Conservation (phyloP, 768 basidiomycete species). For the Suillus spraguei region DNA sequence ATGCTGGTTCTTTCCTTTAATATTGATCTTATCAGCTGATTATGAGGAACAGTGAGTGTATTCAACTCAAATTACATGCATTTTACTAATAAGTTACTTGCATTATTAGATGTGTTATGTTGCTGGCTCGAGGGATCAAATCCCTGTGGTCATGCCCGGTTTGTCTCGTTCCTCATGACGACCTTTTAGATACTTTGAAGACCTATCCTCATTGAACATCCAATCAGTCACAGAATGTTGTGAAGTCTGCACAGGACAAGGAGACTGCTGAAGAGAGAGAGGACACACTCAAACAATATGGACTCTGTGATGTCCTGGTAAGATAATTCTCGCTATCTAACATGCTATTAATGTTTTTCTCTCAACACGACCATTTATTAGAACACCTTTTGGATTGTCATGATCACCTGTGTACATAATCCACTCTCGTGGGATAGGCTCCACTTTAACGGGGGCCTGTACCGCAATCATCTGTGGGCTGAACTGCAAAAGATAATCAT, state of each 20-base stretch:
- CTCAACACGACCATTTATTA: not conserved
- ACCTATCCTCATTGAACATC: not conserved
- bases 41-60: not conserved
- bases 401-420: not conserved
- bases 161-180: not conserved
- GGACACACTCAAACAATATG: not conserved
- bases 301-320: not conserved
- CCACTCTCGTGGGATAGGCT: not conserved
- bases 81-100: not conserved
- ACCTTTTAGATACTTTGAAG: not conserved
- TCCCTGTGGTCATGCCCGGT: not conserved
- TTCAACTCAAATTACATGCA: accelerated
- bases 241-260: no score
- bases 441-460: not conserved
- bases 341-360: not conserved
- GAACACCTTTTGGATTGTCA: not conserved
- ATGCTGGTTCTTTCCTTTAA: not conserved
- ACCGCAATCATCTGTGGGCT: not conserved
- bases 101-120: not conserved
- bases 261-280: no score
- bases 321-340: not conserved
- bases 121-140: not conserved
- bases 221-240: not conserved
- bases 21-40: not conserved
- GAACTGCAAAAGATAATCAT: not conserved